These are phyloP conservation scores for Biancaea sappan DNA, from an alignment of 306 rosid species.

Conservation along the genomic window DNA sequence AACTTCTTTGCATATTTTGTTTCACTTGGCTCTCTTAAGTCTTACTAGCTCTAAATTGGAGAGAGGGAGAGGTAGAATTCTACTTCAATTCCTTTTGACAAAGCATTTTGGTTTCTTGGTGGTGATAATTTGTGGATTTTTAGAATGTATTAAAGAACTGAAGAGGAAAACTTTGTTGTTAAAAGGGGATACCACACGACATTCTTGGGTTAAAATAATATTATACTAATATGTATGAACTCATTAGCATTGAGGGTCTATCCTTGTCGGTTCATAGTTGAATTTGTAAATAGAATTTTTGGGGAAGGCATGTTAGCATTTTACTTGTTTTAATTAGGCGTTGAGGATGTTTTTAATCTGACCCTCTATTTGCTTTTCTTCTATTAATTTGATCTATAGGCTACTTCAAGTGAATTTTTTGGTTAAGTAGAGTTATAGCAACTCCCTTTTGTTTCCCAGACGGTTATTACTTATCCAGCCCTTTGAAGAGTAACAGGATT, in stretches of 20 bases:
- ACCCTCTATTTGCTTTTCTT: neutral
- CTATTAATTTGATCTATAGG: neutral
- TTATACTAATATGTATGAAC: neutral
- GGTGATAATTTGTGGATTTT: neutral
- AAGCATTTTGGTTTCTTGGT: no score
- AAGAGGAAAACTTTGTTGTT: neutral
- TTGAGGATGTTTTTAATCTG: neutral
- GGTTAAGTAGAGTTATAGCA: neutral
- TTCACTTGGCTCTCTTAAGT: conserved; percentile 9
- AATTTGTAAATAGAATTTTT: neutral
- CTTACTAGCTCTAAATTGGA: conserved; percentile 22
- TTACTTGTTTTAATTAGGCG: neutral
- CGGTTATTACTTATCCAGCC: neutral
- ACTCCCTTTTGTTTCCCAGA: neutral
- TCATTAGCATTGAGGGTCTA: neutral
- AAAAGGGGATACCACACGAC: neutral
- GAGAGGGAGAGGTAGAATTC: neutral
- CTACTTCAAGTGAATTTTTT: neutral
- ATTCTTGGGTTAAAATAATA: neutral
- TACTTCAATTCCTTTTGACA: neutral
- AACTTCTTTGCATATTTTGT: neutral
- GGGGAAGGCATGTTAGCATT: neutral
- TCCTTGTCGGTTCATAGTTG: neutral
- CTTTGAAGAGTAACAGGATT: neutral
- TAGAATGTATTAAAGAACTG: neutral